phyloP scores from a whole-genome alignment of 108 stramenopile genomes.

The Cafeteria roenbergensis region DNA sequence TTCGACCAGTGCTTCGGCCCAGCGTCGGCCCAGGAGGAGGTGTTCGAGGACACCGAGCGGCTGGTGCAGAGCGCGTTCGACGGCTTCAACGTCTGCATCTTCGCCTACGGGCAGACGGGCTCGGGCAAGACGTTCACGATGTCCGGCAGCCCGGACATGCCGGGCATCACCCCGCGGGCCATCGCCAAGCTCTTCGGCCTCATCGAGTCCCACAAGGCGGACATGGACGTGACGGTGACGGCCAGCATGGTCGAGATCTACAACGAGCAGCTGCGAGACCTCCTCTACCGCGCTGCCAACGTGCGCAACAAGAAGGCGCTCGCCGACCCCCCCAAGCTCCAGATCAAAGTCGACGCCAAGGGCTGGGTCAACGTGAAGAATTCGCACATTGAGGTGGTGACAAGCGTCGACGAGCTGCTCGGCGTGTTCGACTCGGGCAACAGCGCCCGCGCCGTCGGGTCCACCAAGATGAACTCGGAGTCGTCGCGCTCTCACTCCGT shows the following conservation, averaged over 20 bases:
- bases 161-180: constrained; percentile 39
- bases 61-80: constrained; percentile 42
- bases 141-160: constrained; percentile 15
- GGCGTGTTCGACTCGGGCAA: constrained; percentile 41
- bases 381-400: constrained; percentile 23
- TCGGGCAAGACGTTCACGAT: constrained; percentile 49
- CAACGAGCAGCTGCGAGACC: constrained; percentile 44
- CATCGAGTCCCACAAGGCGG: constrained; percentile 13
- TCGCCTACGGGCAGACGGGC: constrained; percentile 55
- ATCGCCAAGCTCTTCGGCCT: constrained; percentile 28
- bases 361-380: constrained; percentile 43
- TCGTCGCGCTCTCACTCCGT: constrained; percentile 42
- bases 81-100: constrained; percentile 53
- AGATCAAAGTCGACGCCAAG: constrained; percentile 45
- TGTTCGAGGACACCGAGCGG: constrained; percentile 45
- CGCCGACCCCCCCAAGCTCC: constrained; percentile 33
- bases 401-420: constrained; percentile 25
- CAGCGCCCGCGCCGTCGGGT: constrained; percentile 35
- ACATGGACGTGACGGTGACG: constrained; percentile 13
- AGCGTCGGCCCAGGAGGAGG: constrained; percentile 27
- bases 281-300: constrained; percentile 34
- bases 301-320: background rate
- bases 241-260: constrained; percentile 45
- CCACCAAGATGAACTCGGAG: constrained; percentile 53
- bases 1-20: constrained; percentile 35